Evolutionary conservation across 148 eudicot genomes (phyloP).

Genomic region (Amaranthus cruentus): DNA sequence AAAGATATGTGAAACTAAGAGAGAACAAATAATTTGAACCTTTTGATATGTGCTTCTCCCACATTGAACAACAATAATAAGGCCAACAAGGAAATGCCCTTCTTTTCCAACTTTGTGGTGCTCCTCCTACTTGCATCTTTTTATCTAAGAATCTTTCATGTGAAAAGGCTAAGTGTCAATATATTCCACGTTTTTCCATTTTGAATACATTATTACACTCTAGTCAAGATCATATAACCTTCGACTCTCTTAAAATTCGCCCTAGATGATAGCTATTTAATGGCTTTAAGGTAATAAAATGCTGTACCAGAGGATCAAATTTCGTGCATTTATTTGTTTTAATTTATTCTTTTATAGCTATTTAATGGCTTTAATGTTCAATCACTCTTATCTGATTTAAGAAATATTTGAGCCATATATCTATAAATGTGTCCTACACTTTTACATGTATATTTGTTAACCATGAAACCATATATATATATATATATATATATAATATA

Average conservation of each 20-base stretch:
- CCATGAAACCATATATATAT: too few relatives aligned
- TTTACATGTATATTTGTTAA: too few relatives aligned
- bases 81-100: conserved; percentile 19
- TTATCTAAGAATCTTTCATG: conserved; percentile 29
- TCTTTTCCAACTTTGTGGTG: conserved; percentile 19
- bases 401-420: too few relatives aligned
- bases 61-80: conserved; percentile 23
- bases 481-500: too few relatives aligned
- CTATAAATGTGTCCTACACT: too few relatives aligned
- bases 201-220: background rate
- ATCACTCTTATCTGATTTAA: too few relatives aligned
- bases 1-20: conserved; percentile 18
- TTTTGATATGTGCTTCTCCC: conserved; percentile 21
- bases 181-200: conserved; percentile 21
- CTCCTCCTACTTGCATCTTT: conserved; percentile 24
- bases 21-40: conserved; percentile 14
- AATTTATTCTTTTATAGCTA: too few relatives aligned
- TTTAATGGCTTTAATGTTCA: too few relatives aligned
- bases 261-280: too few relatives aligned
- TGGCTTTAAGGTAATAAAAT: too few relatives aligned
- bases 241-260: background rate
- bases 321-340: too few relatives aligned
- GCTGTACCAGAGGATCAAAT: too few relatives aligned
- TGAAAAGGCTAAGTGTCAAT: conserved; percentile 9
- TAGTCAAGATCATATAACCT: background rate